Evolutionary conservation across 768 basidiomycete species (phyloP), one percentile per base, ranked within the genome.

Genomic region (Filobasidium wieringae): DNA sequence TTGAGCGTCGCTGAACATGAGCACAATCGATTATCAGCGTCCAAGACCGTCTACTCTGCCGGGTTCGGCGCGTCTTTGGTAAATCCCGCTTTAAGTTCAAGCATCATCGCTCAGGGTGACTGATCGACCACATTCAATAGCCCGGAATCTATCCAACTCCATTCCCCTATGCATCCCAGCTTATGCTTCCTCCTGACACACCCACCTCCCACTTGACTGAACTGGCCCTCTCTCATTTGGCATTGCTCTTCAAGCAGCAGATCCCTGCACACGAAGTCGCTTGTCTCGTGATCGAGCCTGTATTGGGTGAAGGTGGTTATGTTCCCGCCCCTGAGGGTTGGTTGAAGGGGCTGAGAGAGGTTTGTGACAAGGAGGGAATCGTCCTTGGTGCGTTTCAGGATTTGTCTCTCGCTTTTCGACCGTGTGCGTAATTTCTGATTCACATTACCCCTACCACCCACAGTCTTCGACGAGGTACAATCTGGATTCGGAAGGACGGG

Each of bases 241-340:
- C 88, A 55, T 79, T 95, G 14, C 69, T 93, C 12, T 75, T 85
- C 59, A 75, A 77, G 51, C 92, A 96, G 72, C 88, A 91, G 72
- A 84, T 84, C 7, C 78, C 84, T 1, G 87, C 91, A 0, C 73
- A 75, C 4, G 92, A 96, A 71, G 92, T 90, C 0, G 89, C 92
- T 1, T 91, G 90, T n/a, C 84, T 96, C 67, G 75, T 97, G 62
- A 75, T 97, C 39, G 93, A 97, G 77, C 87, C 93, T 39, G 85
- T 96, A 1, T 78, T 96, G 30, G 92, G 91, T 26, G 93, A 96
- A 74, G 93, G 93, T 33, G 93, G 93, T 1, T 96, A 97, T 73
- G 87, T 95, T 15, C 84, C 88, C 29, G 88, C 90, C 0, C 88
- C 90, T 0, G 68, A 81, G 0, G 80, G 81, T 22, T 97, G 87